Evolutionary conservation across 2,329 filamentous ascomycete species (phyloP), one percentile per base, ranked within the genome.

Genomic region (Periglandula ipomoeae): DNA sequence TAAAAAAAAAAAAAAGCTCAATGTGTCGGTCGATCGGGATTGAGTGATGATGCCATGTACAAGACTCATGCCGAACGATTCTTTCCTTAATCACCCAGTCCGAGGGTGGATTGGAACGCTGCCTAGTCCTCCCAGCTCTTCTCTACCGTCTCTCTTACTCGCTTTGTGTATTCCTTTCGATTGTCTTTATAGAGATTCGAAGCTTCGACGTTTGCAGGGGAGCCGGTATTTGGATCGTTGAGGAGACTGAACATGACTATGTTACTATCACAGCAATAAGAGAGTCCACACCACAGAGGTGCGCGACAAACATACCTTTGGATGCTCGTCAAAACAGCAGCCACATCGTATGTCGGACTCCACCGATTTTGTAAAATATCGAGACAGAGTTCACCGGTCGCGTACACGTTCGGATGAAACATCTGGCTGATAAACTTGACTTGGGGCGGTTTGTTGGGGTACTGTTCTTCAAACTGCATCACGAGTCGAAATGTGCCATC

Each of bases 391-490:
- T 98, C 93, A 53, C 93, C 93, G 0, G 90, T 97, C 47, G 87
- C 90, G 65, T 98, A 98, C 50, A 98, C 93, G 63, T 98, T 98
- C 17, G 93, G 93, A 61, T 98, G 93, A 69, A 98, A 98, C 93
- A 98, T 98, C 66, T 93, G 83, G 68, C 88, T 95, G 66, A 98
- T 95, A 67, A 98, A 98, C 65, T 97, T 97, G 70, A 97, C 93
- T 30, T 89, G 87, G 0, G 93, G 93, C 5, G 93, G 93, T 67
- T 97, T 97, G 72, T 97, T 98, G 26, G 93, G 93, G 61, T 98
- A 98, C 62, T 95, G 90, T 68, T 98, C 93, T 65, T 97, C 93
- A 59, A 98, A 98, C 64, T 96, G 89, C 91, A 98, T 97, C 46
- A 97, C 90, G 10, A 98, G 83, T 56, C 91, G 79, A 67, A 98